A percentile compares a stretch with the other conserved stretches of the same genome.
Conservation (phyloP, 805 yeast species). For the Teunomyces atbi region DNA sequence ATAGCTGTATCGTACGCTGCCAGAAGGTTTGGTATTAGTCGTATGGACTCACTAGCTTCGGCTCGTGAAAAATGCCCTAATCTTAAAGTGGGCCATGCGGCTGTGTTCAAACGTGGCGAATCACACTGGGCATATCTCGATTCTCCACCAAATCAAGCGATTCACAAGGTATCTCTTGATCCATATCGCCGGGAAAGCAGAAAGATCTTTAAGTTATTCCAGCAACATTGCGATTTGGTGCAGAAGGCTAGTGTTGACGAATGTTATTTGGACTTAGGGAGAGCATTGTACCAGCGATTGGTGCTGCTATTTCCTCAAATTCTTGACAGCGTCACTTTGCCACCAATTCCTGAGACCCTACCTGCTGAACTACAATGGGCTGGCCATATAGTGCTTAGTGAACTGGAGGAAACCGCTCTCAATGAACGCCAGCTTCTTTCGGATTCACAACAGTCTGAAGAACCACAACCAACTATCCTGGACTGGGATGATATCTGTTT, state of each 20-base stretch:
- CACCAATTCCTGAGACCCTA: conserved; percentile 41
- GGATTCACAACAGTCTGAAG: background rate
- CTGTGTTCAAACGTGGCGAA: conserved; percentile 87
- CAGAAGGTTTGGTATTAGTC: conserved; percentile 70
- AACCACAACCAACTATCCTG: background rate
- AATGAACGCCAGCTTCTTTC: background rate
- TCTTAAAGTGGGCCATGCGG: conserved; percentile 82
- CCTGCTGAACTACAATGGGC: conserved; percentile 32
- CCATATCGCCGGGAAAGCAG: conserved; percentile 88
- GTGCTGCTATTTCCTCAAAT: conserved; percentile 49
- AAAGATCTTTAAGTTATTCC: conserved; percentile 67
- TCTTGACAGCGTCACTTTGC: conserved; percentile 31
- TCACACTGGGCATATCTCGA: conserved; percentile 75
- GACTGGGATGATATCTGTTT: conserved; percentile 82
- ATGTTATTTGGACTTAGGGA: conserved; percentile 81
- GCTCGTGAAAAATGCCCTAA: conserved; percentile 77
- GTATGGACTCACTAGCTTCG: conserved; percentile 69
- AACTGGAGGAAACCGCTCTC: background rate
- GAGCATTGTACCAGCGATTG: conserved; percentile 48
- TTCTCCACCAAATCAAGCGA: conserved; percentile 53
- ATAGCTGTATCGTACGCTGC: conserved; percentile 95
- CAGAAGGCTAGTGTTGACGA: conserved; percentile 98
- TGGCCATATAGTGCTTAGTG: conserved; percentile 19
- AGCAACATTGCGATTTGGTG: conserved; percentile 59
- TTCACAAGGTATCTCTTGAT: conserved; percentile 84